Base-by-base conservation (phyloP, 1,284 basidiomycete genomes). In the Takashimella tepidaria region DNA sequence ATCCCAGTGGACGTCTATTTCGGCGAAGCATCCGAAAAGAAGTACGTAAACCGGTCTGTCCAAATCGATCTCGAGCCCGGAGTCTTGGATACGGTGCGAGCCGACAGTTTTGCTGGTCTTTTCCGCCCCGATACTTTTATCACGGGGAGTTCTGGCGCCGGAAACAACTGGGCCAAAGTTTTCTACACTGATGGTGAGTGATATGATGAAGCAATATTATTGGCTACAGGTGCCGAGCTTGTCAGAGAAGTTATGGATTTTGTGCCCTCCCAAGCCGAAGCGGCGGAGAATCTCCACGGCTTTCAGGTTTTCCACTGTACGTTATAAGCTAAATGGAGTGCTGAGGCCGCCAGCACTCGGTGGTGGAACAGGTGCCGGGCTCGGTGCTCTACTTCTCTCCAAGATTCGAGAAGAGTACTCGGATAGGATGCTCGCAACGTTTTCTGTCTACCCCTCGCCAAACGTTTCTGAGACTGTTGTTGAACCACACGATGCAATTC, bases 401-500 rank as follows among this genome's bases (percentile, higher is more conserved):
- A 93, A 93, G 74, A 79, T 93, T 61, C 82, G 89, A 59, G 91
- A 95, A 86, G 89, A 93, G 80, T 92, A 80, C 65, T 90, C 91
- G 13, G 91, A 95, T 69, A 83, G 92, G 56, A 97, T 97, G 89
- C 80, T 97, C 53, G 82, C 89, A 19, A 96, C 93, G 0, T 98
- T 91, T 72, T 95, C 91, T 1, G 81, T 97, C 55, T 78, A 97
- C 20, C 93, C 93, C 2, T 89, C 89, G 31, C 92, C 93, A 2
- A 92, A 91, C 75, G 90, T 96, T 5, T 95, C 92, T 1, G 93
- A 97, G 75, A 97, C 93, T 1, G 86, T 97, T 51, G 91, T 97
- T 37, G 93, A 97, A 78, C 75, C 77, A 8, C 96, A 97, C 77
- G 97, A 97, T 72, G 85, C 91, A 2, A 80, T 92, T 48, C 82